Conservation (phyloP, 768 basidiomycete genomes). For the Suillus luteus region DNA sequence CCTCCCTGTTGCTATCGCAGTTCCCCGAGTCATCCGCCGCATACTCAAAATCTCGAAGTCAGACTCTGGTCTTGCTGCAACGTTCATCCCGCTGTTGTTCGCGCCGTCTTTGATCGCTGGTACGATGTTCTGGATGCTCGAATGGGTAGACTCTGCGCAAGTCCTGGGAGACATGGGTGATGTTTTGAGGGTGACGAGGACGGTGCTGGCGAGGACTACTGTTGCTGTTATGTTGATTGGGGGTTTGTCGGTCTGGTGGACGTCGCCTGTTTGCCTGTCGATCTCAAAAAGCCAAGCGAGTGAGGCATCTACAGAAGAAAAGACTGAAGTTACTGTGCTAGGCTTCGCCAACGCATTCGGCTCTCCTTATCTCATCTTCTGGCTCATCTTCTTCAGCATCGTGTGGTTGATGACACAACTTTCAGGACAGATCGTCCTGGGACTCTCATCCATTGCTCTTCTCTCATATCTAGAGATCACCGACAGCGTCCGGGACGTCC, state of each 20-base stretch:
- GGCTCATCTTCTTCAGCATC: constrained; percentile 62
- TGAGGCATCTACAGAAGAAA: constrained; percentile 30
- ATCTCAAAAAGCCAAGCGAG: constrained; percentile 42
- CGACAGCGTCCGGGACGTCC: constrained; percentile 79
- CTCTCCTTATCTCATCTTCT: constrained; percentile 83
- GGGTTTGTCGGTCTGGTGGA: constrained; percentile 69
- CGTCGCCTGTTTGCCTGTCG: constrained; percentile 73
- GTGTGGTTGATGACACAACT: constrained; percentile 64
- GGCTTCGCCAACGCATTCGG: constrained; percentile 93
- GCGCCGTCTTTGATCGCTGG: constrained; percentile 60
- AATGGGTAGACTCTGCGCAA: constrained; percentile 69
- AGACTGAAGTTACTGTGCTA: constrained; percentile 57
- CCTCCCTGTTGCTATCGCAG: constrained; percentile 52
- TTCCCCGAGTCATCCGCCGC: constrained; percentile 58
- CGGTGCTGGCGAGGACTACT: constrained; percentile 60
- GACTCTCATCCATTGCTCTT: constrained; percentile 61
- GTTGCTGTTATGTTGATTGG: constrained; percentile 53
- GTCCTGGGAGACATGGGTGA: constrained; percentile 43
- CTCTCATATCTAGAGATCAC: constrained; percentile 79
- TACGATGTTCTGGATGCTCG: constrained; percentile 74
- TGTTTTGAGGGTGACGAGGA: constrained; percentile 53
- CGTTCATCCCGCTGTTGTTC: constrained; percentile 63
- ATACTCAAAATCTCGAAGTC: constrained; percentile 71
- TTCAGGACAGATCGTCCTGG: constrained; percentile 79
- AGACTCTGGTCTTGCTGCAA: constrained; percentile 67